Percentiles rank a stretch among this genome's conserved stretches.
phyloP scores from a whole-genome alignment of 805 yeast species.

The Saturnispora silvae region DNA sequence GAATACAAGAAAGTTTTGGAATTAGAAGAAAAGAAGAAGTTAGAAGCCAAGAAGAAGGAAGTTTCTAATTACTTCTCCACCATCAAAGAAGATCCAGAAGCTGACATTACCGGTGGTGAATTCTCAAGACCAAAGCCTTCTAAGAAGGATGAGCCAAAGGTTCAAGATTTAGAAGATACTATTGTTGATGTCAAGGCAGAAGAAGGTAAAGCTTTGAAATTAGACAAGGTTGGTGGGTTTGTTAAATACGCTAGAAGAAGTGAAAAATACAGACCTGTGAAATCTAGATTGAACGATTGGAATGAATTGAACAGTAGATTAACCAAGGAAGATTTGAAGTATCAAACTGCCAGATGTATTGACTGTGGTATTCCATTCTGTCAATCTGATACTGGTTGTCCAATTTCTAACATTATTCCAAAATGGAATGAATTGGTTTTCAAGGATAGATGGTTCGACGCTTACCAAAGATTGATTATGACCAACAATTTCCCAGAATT shows the following conservation, averaged over 20 bases:
- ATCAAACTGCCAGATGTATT: slow-evolving; percentile 97
- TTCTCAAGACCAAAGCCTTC: slow-evolving; percentile 45
- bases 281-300: slow-evolving; percentile 81
- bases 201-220: slow-evolving; percentile 48
- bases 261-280: slow-evolving; percentile 74
- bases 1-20: slow-evolving; percentile 88
- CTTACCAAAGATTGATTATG: slow-evolving; percentile 82
- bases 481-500: slow-evolving; percentile 98
- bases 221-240: slow-evolving; percentile 83
- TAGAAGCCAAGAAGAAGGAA: slow-evolving; percentile 56
- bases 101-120: slow-evolving; percentile 87
- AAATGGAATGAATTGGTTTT: slow-evolving; percentile 96
- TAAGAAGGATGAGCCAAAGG: slow-evolving; percentile 65
- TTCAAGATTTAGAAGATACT: slow-evolving; percentile 84
- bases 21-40: slow-evolving; percentile 55
- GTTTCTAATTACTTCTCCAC: slow-evolving; percentile 55
- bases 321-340: slow-evolving; percentile 74
- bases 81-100: slow-evolving; percentile 71
- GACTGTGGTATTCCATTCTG: slow-evolving; percentile 99
- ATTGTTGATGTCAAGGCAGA: slow-evolving; percentile 59
- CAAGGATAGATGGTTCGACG: slow-evolving; percentile 90
- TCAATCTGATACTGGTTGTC: slow-evolving; percentile 96
- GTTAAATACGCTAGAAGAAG: slow-evolving; percentile 86
- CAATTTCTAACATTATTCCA: slow-evolving; percentile 92
- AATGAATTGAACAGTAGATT: slow-evolving; percentile 75